phyloP scores from a whole-genome alignment of 495 filamentous ascomycete species.

The Xylaria sp. region DNA sequence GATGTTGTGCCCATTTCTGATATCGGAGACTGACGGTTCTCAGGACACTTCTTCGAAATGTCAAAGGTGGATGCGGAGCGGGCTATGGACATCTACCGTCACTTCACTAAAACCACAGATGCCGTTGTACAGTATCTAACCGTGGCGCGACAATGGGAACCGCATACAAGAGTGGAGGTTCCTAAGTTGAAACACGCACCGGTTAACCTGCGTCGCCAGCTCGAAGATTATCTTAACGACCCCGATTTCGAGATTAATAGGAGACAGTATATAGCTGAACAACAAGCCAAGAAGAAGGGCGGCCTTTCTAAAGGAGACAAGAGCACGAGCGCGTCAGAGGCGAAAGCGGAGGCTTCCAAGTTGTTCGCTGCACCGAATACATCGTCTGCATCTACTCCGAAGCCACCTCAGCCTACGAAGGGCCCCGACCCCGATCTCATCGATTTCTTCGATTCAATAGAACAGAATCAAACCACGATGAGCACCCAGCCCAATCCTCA shows the following conservation, averaged over 20 bases:
- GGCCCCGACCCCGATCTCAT: slow-evolving; percentile 84
- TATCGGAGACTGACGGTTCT: slow-evolving; percentile 31
- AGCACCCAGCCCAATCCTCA: slow-evolving; percentile 50
- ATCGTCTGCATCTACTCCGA: slow-evolving; percentile 31
- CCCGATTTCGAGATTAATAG: slow-evolving; percentile 95
- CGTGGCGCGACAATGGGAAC: slow-evolving; percentile 86
- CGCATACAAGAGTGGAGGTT: slow-evolving; percentile 89
- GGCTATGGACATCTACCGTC: slow-evolving; percentile 91
- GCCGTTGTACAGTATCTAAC: slow-evolving; percentile 89
- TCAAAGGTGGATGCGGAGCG: slow-evolving; percentile 91
- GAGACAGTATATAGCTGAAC: slow-evolving; percentile 85
- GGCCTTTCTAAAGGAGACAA: slow-evolving; percentile 47
- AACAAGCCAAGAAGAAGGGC: slow-evolving; percentile 77
- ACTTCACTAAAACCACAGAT: slow-evolving; percentile 91
- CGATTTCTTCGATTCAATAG: slow-evolving; percentile 98
- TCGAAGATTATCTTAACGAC: slow-evolving; percentile 95
- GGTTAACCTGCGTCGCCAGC: slow-evolving; percentile 81
- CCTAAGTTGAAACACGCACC: slow-evolving; percentile 98
- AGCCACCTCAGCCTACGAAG: slow-evolving; percentile 51
- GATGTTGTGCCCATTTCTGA: not conserved
- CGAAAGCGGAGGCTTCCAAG: slow-evolving; percentile 48
- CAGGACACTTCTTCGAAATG: slow-evolving; percentile 99
- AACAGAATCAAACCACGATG: slow-evolving; percentile 86
- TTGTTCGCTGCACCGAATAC: slow-evolving; percentile 38
- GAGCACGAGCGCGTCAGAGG: slow-evolving; percentile 40